Base-by-base conservation (phyloP, 306 rosid genomes). In the Rosa lucieae region DNA sequence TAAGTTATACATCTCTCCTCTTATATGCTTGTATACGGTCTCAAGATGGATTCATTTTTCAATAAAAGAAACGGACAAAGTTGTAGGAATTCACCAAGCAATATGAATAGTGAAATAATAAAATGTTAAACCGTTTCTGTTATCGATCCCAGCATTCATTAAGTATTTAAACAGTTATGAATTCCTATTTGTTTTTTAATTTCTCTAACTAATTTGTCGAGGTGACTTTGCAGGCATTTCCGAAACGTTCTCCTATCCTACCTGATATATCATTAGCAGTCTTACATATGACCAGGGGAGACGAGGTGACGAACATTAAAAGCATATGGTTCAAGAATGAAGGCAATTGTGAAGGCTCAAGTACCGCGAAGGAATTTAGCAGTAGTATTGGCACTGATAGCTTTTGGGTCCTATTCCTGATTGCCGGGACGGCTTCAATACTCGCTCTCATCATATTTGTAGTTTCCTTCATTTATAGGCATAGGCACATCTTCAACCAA, bases 321-420 rank as follows among this genome's bases (percentile, higher is more conserved):
- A 44, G 78, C 8, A 80, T 75, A 63, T 87, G 96, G 96, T 79
- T 91, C 15, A 73, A 56, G 32, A 15, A 74, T 9, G 29, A 78
- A 42, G 40, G 6, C n/a, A 82, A 5, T 39, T 87, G 89, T 71
- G 44, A 37, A 71, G 83, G 72, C 21, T 77, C 87, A 76, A 39
- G 35, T 48, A 3, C 14, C 26, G 29, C 79, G 26, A 71, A 17
- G 43, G 8, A 29, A 10, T 86, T 92, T 29, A 13, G 9, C 5
- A 48, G 17, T 23, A 88, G 77, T 78, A 88, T 92, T 5, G 85
- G 90, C 51, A 79, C 87, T 21, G 82, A 84, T 5, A 89, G 91
- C 84, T 87, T 89, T 42, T 89, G 92, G 92, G 93, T 93, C 7
- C 81, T 90, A 23, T 89, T 89, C 69, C 81, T 92, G 44, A 46